Conservation (phyloP, 176 grass and related monocot genomes). For the Carex parvula region DNA sequence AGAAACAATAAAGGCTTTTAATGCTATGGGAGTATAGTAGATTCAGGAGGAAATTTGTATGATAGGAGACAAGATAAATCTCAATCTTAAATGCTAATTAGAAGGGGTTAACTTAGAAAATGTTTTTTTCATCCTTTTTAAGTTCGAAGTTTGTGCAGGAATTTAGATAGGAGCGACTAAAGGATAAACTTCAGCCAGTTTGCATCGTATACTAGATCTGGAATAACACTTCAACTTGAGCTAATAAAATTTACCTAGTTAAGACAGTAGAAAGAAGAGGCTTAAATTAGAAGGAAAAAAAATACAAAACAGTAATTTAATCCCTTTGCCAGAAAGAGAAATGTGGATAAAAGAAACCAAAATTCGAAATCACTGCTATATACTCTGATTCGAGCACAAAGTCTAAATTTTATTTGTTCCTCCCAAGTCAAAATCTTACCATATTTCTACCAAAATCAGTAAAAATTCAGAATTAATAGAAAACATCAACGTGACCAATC, state of each 20-base stretch:
- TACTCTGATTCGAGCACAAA: not conserved
- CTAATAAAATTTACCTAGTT: not conserved
- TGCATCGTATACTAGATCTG: not conserved
- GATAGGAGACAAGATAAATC: not conserved
- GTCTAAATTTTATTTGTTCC: not conserved
- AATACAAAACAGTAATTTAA: not conserved
- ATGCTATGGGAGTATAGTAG: not conserved
- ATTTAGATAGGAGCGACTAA: not conserved
- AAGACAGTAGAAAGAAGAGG: not conserved
- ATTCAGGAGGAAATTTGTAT: not conserved
- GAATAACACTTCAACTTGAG: not conserved
- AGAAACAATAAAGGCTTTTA: not conserved
- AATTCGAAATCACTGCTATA: not conserved
- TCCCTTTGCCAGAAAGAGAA: constrained; percentile 3
- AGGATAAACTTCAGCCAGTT: not conserved
- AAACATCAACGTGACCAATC: not conserved
- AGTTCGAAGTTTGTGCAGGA: not conserved
- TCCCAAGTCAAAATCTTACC: not conserved
- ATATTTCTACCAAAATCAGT: not conserved
- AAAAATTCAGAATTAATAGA: not conserved
- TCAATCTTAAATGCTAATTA: not conserved
- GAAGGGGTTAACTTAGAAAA: not conserved
- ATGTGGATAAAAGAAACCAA: not conserved
- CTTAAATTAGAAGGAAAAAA: constrained; percentile 13
- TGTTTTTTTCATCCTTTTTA: not conserved